Percentiles rank a stretch among this genome's conserved stretches.
Evolutionary conservation across 129 eudicot genomes (phyloP).

Genomic region (Escallonia herrerae): DNA sequence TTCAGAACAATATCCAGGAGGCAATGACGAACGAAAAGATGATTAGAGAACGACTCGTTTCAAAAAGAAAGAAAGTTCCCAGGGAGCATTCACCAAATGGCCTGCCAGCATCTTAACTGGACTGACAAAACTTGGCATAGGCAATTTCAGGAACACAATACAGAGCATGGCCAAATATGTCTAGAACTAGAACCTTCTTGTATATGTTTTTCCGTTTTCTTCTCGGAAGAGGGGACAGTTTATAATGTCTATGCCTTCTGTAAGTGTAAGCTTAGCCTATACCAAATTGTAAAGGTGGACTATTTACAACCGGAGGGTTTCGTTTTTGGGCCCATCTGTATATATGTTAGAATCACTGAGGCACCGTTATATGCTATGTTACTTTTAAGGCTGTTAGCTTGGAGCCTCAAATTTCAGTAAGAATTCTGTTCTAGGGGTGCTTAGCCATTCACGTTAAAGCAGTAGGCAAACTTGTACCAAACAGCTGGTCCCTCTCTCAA

Average conservation of each 20-base stretch:
- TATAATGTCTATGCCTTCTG: neutral
- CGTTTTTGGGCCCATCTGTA: neutral
- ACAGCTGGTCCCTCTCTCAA: too few relatives aligned
- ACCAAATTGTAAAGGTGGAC: slow-evolving; percentile 2
- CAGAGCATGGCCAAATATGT: neutral
- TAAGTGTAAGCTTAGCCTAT: neutral
- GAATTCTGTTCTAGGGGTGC: neutral
- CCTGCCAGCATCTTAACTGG: slow-evolving; percentile 38
- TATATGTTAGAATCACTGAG: neutral
- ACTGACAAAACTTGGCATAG: slow-evolving; percentile 5
- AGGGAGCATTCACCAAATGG: slow-evolving; percentile 57
- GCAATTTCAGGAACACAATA: neutral
- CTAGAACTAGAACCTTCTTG: neutral
- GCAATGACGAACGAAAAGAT: slow-evolving; percentile 47
- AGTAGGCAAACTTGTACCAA: too few relatives aligned
- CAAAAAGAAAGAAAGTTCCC: slow-evolving; percentile 32
- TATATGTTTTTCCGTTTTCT: neutral
- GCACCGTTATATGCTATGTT: neutral
- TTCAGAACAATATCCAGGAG: slow-evolving; percentile 57
- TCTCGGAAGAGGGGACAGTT: neutral
- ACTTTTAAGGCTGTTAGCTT: neutral
- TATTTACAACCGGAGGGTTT: neutral
- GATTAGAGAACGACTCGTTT: slow-evolving; percentile 40
- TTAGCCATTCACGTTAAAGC: too few relatives aligned
- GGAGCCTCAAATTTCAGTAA: neutral